Percentiles rank a stretch among this genome's conserved stretches.
Conservation (phyloP, 306 rosid genomes). For the Cicer arietinum region DNA sequence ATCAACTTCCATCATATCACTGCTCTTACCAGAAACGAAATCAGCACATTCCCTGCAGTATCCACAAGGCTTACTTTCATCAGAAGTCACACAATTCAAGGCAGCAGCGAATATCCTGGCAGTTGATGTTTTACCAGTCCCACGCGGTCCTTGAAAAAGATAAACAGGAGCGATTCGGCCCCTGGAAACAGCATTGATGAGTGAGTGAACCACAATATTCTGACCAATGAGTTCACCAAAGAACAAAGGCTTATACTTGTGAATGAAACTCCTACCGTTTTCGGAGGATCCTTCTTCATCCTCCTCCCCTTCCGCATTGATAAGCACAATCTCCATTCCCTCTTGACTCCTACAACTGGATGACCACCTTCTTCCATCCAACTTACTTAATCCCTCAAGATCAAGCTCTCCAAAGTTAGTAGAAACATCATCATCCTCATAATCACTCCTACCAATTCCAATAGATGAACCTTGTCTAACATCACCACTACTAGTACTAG, state of each 20-base stretch:
- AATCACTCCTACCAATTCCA: slow-evolving; percentile 81
- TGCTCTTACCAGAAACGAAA: slow-evolving; percentile 71
- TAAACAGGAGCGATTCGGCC: slow-evolving; percentile 92
- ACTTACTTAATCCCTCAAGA: slow-evolving; percentile 93
- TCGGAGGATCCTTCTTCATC: slow-evolving; percentile 82
- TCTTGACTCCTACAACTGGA: slow-evolving; percentile 94
- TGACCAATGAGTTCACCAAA: slow-evolving; percentile 90
- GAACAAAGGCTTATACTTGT: slow-evolving; percentile 83
- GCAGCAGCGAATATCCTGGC: slow-evolving; percentile 94
- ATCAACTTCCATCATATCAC: slow-evolving; percentile 80
- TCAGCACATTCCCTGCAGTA: slow-evolving; percentile 83
- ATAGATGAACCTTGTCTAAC: slow-evolving; percentile 78
- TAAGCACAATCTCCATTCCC: slow-evolving; percentile 83
- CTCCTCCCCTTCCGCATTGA: slow-evolving; percentile 74
- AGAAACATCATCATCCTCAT: slow-evolving; percentile 85
- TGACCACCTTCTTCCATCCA: slow-evolving; percentile 98
- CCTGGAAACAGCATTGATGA: slow-evolving; percentile 74
- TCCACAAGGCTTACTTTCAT: slow-evolving; percentile 87
- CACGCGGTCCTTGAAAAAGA: slow-evolving; percentile 98
- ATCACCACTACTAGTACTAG: slow-evolving; percentile 54
- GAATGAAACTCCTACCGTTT: slow-evolving; percentile 69
- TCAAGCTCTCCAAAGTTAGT: slow-evolving; percentile 93
- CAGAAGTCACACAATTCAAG: slow-evolving; percentile 77
- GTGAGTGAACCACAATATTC: slow-evolving; percentile 93
- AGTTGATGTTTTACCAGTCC: slow-evolving; percentile 92